Percentiles rank a stretch among this genome's conserved stretches.
Conservation (phyloP, 306 rosid species). For the Vicia villosa region DNA sequence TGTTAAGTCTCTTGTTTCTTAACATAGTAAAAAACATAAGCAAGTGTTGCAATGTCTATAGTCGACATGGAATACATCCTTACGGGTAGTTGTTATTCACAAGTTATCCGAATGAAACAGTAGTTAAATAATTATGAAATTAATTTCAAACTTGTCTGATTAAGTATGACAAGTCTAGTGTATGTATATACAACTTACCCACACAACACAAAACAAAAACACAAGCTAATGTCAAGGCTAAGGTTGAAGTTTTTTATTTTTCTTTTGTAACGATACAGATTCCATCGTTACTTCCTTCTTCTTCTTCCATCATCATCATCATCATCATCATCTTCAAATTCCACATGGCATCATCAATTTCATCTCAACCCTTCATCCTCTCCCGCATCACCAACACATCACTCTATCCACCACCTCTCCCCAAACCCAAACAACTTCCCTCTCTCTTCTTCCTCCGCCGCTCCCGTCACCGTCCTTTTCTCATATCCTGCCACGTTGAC, state of each 20-base stretch:
- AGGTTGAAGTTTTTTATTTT: no score
- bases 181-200: background rate
- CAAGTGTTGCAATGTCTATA: no score
- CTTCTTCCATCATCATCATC: background rate
- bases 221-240: background rate
- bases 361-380: slow-evolving; percentile 62
- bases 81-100: no score
- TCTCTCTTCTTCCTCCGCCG: slow-evolving; percentile 22
- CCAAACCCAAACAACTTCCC: slow-evolving; percentile 33
- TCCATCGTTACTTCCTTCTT: background rate
- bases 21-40: no score
- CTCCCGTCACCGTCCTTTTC: slow-evolving; percentile 26
- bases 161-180: no score
- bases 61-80: no score
- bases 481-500: slow-evolving; percentile 60
- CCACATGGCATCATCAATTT: slow-evolving; percentile 49
- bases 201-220: background rate
- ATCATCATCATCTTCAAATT: background rate
- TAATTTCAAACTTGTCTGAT: no score
- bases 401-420: slow-evolving; percentile 45
- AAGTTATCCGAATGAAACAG: no score
- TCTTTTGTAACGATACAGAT: background rate
- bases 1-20: no score
- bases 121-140: no score
- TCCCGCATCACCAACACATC: slow-evolving; percentile 60